Evolutionary conservation across 768 basidiomycete genomes (phyloP), one percentile per base, ranked within the genome.

Genomic region (Lactarius hatsudake): DNA sequence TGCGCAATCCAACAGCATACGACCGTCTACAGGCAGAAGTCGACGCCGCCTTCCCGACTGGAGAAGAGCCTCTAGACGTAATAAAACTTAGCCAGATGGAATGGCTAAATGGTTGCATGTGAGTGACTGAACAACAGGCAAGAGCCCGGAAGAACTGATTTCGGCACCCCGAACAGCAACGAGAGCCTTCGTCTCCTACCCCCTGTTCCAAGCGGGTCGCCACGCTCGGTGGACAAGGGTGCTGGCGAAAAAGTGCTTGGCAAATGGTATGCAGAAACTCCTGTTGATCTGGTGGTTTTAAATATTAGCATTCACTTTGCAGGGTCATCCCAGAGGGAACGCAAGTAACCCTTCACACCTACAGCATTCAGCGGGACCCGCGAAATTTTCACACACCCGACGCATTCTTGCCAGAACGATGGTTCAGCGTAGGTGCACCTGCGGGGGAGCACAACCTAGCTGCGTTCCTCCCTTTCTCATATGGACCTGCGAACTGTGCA

Each of bases 1-100:
- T 80, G 20, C 43, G 66, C 54, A 72, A 80, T 57, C 80, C 78
- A 5, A 69, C 20, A 5, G 62, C n/a, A n/a, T 64, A 64, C 40
- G 57, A 59, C 2, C 36, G 40, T 26, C 53, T 64, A 9, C 32
- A 48, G 3, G 38, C n/a, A 3, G 63, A 64, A 43, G 36, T 64
- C 15, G 63, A 57, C 1, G 30, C 7, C 6, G 34, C 55, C 3
- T 64, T 64, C 40, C 57, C 57, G 5, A 10, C 3, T 18, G 54
- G 45, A 43, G 55, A 64, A 42, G 63, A 64, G 12, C 63, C 63
- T 7, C 26, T 64, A 9, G 57, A 64, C 26, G 34, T 28, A 5
- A 30, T 18, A 3, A 43, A 28, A 20, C 28, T 64, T 8, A 48
- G 63, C 12, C 26, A 23, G 6, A 64, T 64, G 63, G 32, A 28